Percentiles rank a stretch among this genome's conserved stretches.
Evolutionary conservation across 148 eudicot species (phyloP).

Genomic region (Heliosperma pusillum): DNA sequence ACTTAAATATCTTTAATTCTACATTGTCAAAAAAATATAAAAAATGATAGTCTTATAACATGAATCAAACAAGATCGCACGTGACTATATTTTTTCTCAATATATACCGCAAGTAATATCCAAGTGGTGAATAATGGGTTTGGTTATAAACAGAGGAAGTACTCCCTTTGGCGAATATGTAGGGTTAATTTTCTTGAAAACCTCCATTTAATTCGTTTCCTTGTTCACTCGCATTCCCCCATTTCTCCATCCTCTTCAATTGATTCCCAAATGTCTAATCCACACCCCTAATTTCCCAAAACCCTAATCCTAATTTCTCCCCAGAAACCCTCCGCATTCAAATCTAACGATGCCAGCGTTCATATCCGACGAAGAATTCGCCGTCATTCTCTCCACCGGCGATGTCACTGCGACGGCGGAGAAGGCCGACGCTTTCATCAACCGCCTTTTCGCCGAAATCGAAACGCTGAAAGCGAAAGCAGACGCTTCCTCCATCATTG

Average conservation of each 20-base stretch:
- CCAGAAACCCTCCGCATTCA: not conserved
- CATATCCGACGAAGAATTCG: constrained; percentile 10
- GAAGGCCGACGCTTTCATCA: constrained; percentile 73
- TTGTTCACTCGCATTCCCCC: not conserved
- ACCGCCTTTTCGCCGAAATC: constrained; percentile 45
- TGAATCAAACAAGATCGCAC: no score
- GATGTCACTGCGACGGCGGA: constrained; percentile 55
- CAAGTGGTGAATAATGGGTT: no score
- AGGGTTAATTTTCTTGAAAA: no score
- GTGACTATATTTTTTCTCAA: no score
- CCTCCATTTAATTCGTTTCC: not conserved
- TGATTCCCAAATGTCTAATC: not conserved
- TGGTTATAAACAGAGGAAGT: no score
- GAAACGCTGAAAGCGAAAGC: constrained; percentile 77
- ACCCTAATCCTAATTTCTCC: not conserved
- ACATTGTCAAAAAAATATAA: no score
- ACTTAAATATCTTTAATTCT: no score
- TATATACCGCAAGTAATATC: no score
- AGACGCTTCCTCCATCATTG: constrained; percentile 73
- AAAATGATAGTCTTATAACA: no score
- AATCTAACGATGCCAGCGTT: not conserved
- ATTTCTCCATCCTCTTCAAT: not conserved
- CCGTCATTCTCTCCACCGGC: constrained; percentile 26
- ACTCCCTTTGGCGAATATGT: no score
- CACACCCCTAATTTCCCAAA: not conserved